Evolutionary conservation across 768 basidiomycete species (phyloP).

Genomic region (Lactarius pseudohatsudake): DNA sequence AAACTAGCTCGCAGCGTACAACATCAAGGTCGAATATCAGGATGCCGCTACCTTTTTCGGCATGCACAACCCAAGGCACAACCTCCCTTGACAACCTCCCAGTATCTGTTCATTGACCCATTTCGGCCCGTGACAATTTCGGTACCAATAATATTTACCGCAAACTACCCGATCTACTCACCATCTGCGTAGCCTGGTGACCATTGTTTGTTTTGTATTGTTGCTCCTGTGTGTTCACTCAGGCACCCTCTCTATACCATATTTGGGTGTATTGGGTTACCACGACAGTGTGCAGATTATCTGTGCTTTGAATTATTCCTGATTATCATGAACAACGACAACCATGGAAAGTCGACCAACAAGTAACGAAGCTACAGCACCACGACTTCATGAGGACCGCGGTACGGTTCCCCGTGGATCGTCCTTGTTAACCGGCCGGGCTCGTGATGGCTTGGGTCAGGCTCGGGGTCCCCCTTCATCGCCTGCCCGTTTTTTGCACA

Average conservation of each 20-base stretch:
- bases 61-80: no score
- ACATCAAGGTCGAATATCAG: no score
- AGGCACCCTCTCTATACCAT: constrained; percentile 7
- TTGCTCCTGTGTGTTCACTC: not conserved
- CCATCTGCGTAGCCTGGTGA: no score
- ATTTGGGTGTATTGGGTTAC: constrained; percentile 7
- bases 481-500: constrained; percentile 8
- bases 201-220: no score
- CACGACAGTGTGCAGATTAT: not conserved
- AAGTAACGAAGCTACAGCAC: not conserved
- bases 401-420: not conserved
- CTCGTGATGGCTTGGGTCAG: not conserved
- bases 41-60: no score
- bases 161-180: no score
- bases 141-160: no score
- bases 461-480: not conserved
- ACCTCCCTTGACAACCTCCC: no score
- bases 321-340: constrained; percentile 5
- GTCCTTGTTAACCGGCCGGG: not conserved
- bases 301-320: not conserved
- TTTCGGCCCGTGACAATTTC: no score
- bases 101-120: no score
- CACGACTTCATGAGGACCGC: not conserved
- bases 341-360: constrained; percentile 8
- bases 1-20: no score